Evolutionary conservation across 345 rosid genomes (phyloP), one percentile per base, ranked within the genome.

Genomic region (Pugionium cornutum): DNA sequence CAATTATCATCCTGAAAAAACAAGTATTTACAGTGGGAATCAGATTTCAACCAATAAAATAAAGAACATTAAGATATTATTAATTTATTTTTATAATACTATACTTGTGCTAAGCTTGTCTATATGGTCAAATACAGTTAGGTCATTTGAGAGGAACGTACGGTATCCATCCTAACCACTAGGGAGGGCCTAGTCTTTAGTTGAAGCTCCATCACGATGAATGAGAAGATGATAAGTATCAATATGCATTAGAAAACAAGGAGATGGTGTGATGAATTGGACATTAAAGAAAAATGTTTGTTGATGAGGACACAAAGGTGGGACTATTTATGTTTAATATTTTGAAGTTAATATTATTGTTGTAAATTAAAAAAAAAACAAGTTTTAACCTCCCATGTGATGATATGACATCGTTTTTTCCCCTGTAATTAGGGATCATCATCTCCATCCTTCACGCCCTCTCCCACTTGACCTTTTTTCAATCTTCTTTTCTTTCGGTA

Each of bases 251-350:
- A 62, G 54, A 52, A 58, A 73, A 66, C 72, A 66, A 66, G 44
- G 72, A 66, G 52, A 60, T 73, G 63, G 68, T 60, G 77, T 53
- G 57, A 66, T 61, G 62, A 73, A 67, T 45, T 73, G 73, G 64
- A 66, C 68, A 73, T 52, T 53, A 59, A 66, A 58, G 67, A 53
- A 66, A 73, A 51, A 66, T 73, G 72, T 60, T 67, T 31, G 68
- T 4, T 31, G 60, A 66, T 45, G 67, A 67, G 73, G 30, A 58
- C 39, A 46, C 77, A 73, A 39, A 53, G 55, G 77, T 73, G 77
- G 77, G 77, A 67, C 72, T 34, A 34, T 34, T 3, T 34, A 34
- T 34, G 36, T 34, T 34, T 34, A 34, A 5, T 1, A 34, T 34
- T 34, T 34, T 5, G 36, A 34, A 34, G 5, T 34, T 34, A 18